Evolutionary conservation across 139 green algal species (phyloP), one percentile per base, ranked within the genome.

Genomic region (Ettlia oleoabundans): DNA sequence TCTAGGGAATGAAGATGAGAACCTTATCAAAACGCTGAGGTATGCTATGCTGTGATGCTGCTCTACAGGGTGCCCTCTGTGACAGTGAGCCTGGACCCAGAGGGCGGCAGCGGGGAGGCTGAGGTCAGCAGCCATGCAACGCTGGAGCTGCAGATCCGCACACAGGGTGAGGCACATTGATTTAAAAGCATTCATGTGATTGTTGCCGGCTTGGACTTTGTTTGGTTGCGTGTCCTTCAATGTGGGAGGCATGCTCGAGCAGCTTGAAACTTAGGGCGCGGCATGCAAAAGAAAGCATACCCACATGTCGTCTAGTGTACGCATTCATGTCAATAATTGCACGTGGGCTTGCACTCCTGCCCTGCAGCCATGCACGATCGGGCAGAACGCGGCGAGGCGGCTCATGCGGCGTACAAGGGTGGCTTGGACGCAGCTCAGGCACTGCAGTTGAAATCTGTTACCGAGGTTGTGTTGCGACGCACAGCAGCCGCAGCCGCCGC

Each of bases 381-480:
- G 1, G 95, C 95, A 2, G 95, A 97, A 84, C 76, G 63, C 3
- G 95, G 95, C 2, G 88, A 91, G 13, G 94, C 95, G 24, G 89
- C 95, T 8, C 95, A 98, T 71, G 82, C 88, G 1, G 89, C 90
- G 1, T 98, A 98, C 91, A 98, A 98, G 86, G 93, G 94, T 7
- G 91, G 92, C n/a, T 76, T 97, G 65, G 89, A 94, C 77, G 41
- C 83, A 8, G 26, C 72, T 18, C 91, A 94, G 83, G 90, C 82
- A 6, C 24, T 71, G 40, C 79, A 90, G 73, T 82, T 94, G 52
- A 86, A 89, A 65, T 76, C 73, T 1, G 91, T 90, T 87, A 93
- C 85, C 0, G 66, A 83, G 10, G 79, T 90, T 65, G 84, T 95
- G 75, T 64, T 89, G 69, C 58, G 26, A 15, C 75, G 75, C 0